Evolutionary conservation across 2,329 filamentous ascomycete genomes (phyloP).

Genomic region (Cladosporium oxysporum): DNA sequence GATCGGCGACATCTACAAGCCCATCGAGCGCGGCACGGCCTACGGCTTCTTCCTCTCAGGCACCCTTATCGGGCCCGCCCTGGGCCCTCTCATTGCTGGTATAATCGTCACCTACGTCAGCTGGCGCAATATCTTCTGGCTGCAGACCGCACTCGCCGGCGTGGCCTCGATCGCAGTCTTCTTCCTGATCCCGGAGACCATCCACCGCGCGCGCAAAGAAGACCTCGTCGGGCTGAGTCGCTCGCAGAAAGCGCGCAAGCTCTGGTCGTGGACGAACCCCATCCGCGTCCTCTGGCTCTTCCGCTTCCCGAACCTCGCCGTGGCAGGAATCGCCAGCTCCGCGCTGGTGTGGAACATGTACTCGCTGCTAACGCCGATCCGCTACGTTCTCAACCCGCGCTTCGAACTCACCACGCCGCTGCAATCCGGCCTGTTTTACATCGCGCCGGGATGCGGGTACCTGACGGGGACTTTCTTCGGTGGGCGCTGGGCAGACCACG

Average conservation of each 20-base stretch:
- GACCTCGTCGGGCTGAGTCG: conserved; percentile 60
- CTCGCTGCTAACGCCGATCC: conserved; percentile 64
- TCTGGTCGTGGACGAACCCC: conserved; percentile 68
- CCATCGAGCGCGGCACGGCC: conserved; percentile 68
- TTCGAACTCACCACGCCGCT: conserved; percentile 68
- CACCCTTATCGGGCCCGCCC: conserved; percentile 56
- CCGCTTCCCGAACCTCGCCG: conserved; percentile 67
- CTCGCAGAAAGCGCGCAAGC: conserved; percentile 52
- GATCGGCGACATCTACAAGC: conserved; percentile 60
- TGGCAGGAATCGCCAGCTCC: conserved; percentile 61
- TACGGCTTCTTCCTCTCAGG: conserved; percentile 73
- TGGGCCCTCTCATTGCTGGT: conserved; percentile 66
- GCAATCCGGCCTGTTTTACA: conserved; percentile 70
- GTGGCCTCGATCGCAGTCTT: conserved; percentile 60
- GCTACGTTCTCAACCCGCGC: conserved; percentile 72
- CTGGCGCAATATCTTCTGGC: conserved; percentile 77
- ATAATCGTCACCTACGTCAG: conserved; percentile 73
- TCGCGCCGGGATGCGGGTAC: conserved; percentile 72
- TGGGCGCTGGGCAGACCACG: conserved; percentile 69
- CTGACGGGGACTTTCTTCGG: conserved; percentile 69
- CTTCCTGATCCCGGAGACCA: conserved; percentile 72
- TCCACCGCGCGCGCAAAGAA: conserved; percentile 62
- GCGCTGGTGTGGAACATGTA: conserved; percentile 77
- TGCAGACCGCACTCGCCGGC: conserved; percentile 69
- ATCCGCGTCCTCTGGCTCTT: conserved; percentile 64